Conservation (phyloP, 164 flowering plant genomes). For the Vitis rupestris region DNA sequence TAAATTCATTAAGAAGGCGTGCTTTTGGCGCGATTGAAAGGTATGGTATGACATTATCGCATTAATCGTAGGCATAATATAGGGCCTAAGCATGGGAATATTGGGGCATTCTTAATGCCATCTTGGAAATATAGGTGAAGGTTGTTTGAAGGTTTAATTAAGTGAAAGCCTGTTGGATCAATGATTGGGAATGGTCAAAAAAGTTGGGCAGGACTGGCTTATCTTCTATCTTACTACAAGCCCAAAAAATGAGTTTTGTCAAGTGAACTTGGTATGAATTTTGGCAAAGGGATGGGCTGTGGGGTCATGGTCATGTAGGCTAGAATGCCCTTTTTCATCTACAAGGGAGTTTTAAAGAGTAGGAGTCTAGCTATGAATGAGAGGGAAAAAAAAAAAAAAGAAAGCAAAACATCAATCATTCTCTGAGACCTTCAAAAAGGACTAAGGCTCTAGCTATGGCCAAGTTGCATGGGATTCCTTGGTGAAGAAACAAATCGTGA, state of each 20-base stretch:
- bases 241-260: no score
- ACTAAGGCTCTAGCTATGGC: no score
- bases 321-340: no score
- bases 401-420: background rate
- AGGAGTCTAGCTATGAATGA: no score
- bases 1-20: background rate
- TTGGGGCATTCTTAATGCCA: background rate
- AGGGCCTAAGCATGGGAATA: background rate
- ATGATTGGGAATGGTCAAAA: background rate
- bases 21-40: background rate
- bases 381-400: background rate
- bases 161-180: background rate
- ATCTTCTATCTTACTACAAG: background rate
- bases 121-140: background rate
- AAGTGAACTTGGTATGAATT: no score
- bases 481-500: background rate
- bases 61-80: background rate
- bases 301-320: no score
- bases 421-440: background rate
- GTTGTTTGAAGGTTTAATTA: background rate
- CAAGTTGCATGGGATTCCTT: slow-evolving; percentile 9
- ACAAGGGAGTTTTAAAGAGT: no score
- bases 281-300: no score
- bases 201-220: no score
- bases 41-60: background rate